Base-by-base conservation (phyloP, 495 filamentous ascomycete species). In the Podospora pseudocomata region DNA sequence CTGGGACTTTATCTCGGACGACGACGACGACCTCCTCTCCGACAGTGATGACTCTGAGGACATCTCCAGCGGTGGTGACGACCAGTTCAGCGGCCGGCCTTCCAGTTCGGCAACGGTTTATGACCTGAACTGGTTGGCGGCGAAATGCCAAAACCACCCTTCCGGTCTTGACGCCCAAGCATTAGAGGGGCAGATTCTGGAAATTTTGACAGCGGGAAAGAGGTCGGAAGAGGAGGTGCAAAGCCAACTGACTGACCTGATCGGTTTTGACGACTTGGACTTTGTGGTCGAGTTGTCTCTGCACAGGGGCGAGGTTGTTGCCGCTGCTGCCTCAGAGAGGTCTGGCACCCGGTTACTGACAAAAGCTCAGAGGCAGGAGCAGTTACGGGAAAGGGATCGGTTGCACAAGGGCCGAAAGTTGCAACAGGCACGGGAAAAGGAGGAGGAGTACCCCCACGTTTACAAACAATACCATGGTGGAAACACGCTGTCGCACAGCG, bases 181-280 rank as follows among this genome's bases (percentile, higher is more conserved):
- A 60, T 82, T 96, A 27, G 79, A 89, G 66, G 85, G 89, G 65
- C 91, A 96, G 75, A 85, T 97, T 53, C 78, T 87, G n/a, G 89
- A 96, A 75, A 85, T 97, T 53, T 78, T 87, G 19, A 79, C 90
- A 7, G 73, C 96, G 63, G 86, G 83, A 4, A 86, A 91, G 30
- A 83, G 81, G 66, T 81, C 84, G 30, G 92, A 97, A 71, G 91
- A 93, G 23, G 92, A 94, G 71, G 79, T 98, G 7, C 95, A 98
- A 78, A 93, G 92, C 76, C 86, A 86, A 20, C 83, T 99, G n/a
- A 92, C 90, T 0, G 96, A 99, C 73, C 88, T 97, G 66, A 82
- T 98, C 63, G 95, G 95, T 0, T 97, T 92, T 73, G 92, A 94
- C 67, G 94, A 98, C 71, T 80, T 98, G 16, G 93, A 98, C 65